A percentile compares a stretch with the other conserved stretches of the same genome.
These are phyloP conservation scores for Pyrenopolyporus hunteri DNA, from an alignment of 495 filamentous ascomycete genomes.

Conservation along the genomic window DNA sequence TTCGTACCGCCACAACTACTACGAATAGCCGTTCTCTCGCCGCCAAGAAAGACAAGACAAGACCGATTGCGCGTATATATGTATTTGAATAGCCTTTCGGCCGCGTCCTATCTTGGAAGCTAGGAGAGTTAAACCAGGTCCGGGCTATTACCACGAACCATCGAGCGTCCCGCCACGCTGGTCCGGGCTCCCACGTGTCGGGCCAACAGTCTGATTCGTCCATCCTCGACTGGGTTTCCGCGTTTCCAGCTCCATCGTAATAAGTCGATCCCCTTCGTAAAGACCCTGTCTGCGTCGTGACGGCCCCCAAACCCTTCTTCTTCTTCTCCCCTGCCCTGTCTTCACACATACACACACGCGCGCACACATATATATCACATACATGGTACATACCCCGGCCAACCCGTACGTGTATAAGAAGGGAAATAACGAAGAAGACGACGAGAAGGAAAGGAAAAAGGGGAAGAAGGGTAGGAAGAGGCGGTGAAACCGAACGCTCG, in stretches of 20 bases:
- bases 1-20: not conserved
- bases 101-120: not conserved
- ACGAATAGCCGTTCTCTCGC: not conserved
- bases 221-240: not conserved
- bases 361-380: too few species aligned
- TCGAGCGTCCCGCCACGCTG: slow-evolving; percentile 19
- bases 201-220: slow-evolving; percentile 17
- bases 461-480: not conserved
- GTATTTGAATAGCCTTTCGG: not conserved
- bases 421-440: not conserved
- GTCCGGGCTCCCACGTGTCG: slow-evolving; percentile 13
- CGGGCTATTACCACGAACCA: too few species aligned
- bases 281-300: not conserved
- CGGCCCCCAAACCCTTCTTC: not conserved
- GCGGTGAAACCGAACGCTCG: slow-evolving; percentile 29
- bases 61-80: not conserved
- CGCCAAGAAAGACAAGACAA: not conserved
- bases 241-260: not conserved
- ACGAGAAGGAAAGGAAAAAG: not conserved
- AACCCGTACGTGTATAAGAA: not conserved
- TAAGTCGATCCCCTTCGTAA: too few species aligned
- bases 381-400: too few species aligned
- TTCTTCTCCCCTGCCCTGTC: too few species aligned
- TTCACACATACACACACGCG: too few species aligned
- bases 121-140: too few species aligned